Evolutionary conservation across 2,329 filamentous ascomycete species (phyloP), one percentile per base, ranked within the genome.

Genomic region (Trichoderma koningii): DNA sequence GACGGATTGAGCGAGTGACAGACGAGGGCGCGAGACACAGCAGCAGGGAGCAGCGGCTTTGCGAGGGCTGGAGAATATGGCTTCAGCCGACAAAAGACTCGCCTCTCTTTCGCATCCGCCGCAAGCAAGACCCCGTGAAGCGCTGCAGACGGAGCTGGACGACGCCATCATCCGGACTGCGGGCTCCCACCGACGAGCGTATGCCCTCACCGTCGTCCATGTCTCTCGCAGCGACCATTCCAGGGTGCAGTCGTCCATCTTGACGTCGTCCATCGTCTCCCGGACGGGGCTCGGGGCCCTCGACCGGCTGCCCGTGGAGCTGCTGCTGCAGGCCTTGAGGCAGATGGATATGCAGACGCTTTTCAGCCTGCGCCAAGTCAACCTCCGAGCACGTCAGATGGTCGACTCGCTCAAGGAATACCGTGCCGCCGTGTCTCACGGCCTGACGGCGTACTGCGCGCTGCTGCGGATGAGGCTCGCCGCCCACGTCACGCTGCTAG

Each of bases 361-460:
- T 42, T 65, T 65, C n/a, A 47, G 48, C 63, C 56, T 65, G 17
- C 55, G 63, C 15, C 63, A 55, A 21, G 44, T 48, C 38, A 65
- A 65, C 28, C 48, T 52, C 23, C 42, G 56, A 30, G 48, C 47
- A 7, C 48, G 55, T 19, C 48, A 60, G 30, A 5, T 65, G 7
- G 47, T 65, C 14, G 50, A 65, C n/a, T 55, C 56, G 26, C 26
- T 61, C 34, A 61, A 59, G 69, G 70, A 57, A 70, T 66, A 66
- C 51, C 48, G 42, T 17, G 59, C 64, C 10, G 59, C 52, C 12
- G 56, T 51, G 14, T 28, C 38, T 15, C 19, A 63, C 26, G 64
- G 64, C 34, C 48, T 56, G 34, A 52, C 45, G 15, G 60, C 51
- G 14, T 66, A 48, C 45, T 56, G 64, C 23, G 64, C 59, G 42